phyloP scores from a whole-genome alignment of 2,329 filamentous ascomycete genomes.

The Lasiodiplodia citricola region DNA sequence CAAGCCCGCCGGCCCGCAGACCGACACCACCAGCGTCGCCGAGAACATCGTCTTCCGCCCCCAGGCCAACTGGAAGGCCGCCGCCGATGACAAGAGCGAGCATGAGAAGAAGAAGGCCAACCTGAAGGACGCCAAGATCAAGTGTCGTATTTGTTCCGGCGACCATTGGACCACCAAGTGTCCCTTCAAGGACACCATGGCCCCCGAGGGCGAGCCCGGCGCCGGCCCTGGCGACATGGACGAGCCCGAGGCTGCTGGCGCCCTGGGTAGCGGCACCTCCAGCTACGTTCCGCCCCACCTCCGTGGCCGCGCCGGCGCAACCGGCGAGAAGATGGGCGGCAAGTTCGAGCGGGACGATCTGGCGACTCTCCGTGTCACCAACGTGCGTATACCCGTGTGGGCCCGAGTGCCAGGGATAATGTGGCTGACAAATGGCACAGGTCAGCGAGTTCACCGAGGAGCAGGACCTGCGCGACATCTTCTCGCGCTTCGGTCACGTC shows the following conservation, averaged over 20 bases:
- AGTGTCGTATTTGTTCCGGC: conserved; percentile 97
- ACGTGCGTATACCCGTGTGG: conserved; percentile 58
- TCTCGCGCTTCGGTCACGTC: conserved; percentile 95
- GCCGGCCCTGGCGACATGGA: conserved; percentile 55
- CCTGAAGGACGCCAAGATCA: conserved; percentile 99
- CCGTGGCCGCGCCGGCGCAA: conserved; percentile 75
- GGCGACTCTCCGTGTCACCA: conserved; percentile 95
- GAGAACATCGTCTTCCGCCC: conserved; percentile 99
- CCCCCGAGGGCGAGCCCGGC: conserved; percentile 66
- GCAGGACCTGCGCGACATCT: conserved; percentile 93
- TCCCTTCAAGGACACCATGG: conserved; percentile 99
- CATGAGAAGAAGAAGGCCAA: conserved; percentile 71
- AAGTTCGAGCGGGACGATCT: conserved; percentile 97
- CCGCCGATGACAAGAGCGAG: conserved; percentile 77
- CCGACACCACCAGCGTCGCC: conserved; percentile 89
- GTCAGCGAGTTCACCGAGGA: conserved; percentile 98
- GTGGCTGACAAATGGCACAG: conserved; percentile 50
- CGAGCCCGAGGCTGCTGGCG: conserved; percentile 57
- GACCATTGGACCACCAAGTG: conserved; percentile 99
- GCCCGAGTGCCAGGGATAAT: conserved; percentile 18
- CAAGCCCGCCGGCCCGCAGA: conserved; percentile 79
- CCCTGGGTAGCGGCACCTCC: conserved; percentile 69
- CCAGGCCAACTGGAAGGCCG: conserved; percentile 90
- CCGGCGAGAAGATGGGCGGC: conserved; percentile 84
- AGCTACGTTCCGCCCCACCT: conserved; percentile 95